Evolutionary conservation across 2,329 filamentous ascomycete species (phyloP), one percentile per base, ranked within the genome.

Genomic region (Macrophomina tecta): DNA sequence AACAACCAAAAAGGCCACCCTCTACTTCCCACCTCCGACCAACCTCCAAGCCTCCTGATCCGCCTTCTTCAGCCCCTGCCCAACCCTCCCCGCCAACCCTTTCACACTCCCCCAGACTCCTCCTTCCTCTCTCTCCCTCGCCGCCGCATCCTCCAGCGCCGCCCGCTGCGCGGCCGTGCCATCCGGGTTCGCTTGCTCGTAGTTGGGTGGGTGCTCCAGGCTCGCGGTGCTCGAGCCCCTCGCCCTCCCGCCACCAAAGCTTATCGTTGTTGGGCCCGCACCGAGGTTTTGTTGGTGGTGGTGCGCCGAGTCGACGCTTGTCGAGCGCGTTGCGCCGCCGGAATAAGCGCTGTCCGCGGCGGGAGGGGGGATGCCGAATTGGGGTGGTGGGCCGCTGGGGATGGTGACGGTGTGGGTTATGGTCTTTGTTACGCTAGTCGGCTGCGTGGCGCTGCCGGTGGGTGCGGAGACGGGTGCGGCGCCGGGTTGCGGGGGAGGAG

Each of bases 181-280:
- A 49, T 82, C 81, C 28, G 73, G 73, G 67, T 82, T 80, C 16
- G 32, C 18, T 69, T 85, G 83, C 64, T 78, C 72, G 71, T 85
- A 85, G 12, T 82, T 82, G 0, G 82, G 79, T 28, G 83, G 83
- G 68, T 83, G 80, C 67, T 80, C 77, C 45, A 80, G 69, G 67
- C 66, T 30, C 69, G 40, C 69, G 38, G 68, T 53, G 28, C n/a
- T 55, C 51, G 32, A 32, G 69, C 69, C 30, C 68, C 72, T 30
- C 70, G 7, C 5, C 64, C 68, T 64, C 75, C 74, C 45, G 69
- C 73, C 28, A 1, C 79, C 79, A 18, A 79, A 70, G 52, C 79
- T 75, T 48, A 82, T 68, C 3, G 75, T 80, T 34, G 78, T 79
- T 11, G 78, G 73, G 73, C 48, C 68, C 36, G 36, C 6, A 69